Percentiles rank a stretch among this genome's conserved stretches.
Conservation (phyloP, 129 eudicot species). For the Scalesia atractyloides region DNA sequence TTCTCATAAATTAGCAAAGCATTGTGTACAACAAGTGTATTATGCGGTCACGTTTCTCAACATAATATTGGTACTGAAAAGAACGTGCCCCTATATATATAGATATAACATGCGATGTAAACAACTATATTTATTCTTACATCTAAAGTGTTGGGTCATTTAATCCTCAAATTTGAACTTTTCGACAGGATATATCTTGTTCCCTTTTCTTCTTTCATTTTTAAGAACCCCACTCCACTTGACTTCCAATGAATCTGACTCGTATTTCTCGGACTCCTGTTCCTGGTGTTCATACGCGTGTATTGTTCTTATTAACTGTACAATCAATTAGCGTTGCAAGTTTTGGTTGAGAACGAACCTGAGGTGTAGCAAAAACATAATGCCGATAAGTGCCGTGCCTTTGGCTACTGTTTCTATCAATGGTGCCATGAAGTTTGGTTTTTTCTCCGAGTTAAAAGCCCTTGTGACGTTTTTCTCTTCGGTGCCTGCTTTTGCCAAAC, state of each 20-base stretch:
- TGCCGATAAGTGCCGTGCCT: slow-evolving; percentile 73
- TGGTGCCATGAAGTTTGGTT: slow-evolving; percentile 32
- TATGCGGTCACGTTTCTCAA: no score
- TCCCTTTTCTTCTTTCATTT: slow-evolving; percentile 31
- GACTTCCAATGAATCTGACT: slow-evolving; percentile 27
- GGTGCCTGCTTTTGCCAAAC: slow-evolving; percentile 27
- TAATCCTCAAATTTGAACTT: slow-evolving; percentile 48
- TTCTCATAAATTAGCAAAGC: neutral
- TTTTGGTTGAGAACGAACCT: slow-evolving; percentile 42
- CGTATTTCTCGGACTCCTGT: slow-evolving; percentile 25
- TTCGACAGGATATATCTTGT: slow-evolving; percentile 57
- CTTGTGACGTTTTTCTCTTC: neutral
- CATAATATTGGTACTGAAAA: neutral
- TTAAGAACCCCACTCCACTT: slow-evolving; percentile 27
- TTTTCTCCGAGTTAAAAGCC: slow-evolving; percentile 14
- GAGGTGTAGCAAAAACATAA: slow-evolving; percentile 58
- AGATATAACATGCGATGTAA: neutral
- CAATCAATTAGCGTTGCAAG: neutral
- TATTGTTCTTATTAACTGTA: neutral
- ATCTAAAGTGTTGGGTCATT: slow-evolving; percentile 1
- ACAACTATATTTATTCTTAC: neutral
- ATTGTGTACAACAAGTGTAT: no score
- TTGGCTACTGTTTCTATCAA: slow-evolving; percentile 55
- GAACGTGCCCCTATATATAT: neutral
- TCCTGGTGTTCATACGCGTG: slow-evolving; percentile 11